Conservation (phyloP, 306 rosid species). For the Ochetophila trinervis region DNA sequence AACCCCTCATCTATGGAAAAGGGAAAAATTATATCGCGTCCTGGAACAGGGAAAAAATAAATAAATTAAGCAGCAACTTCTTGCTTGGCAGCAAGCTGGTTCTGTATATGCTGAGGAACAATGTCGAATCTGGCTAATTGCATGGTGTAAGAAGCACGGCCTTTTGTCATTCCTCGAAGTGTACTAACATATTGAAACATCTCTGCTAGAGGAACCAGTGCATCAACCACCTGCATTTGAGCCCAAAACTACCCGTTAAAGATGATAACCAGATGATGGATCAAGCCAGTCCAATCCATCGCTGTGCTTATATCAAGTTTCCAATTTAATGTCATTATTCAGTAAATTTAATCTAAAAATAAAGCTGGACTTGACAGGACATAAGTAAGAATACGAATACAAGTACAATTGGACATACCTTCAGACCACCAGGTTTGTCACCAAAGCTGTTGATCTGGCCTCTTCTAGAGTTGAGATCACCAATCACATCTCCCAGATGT, state of each 20-base stretch:
- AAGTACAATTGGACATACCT: slow-evolving; percentile 53
- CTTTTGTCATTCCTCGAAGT: slow-evolving; percentile 93
- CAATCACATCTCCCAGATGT: slow-evolving; percentile 94
- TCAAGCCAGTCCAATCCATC: no score
- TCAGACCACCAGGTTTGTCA: slow-evolving; percentile 97
- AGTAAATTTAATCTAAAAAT: no score
- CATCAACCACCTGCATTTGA: slow-evolving; percentile 76
- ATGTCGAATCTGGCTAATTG: slow-evolving; percentile 87
- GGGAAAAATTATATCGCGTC: slow-evolving; percentile 12
- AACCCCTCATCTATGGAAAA: not conserved
- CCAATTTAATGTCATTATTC: no score
- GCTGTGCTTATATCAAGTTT: no score
- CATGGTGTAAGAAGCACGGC: slow-evolving; percentile 95
- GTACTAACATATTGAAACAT: slow-evolving; percentile 98
- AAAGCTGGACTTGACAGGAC: no score
- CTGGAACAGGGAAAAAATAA: slow-evolving; percentile 15
- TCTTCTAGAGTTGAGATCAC: slow-evolving; percentile 98
- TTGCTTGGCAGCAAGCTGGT: slow-evolving; percentile 76
- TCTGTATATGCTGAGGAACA: slow-evolving; percentile 94
- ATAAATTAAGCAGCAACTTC: slow-evolving; percentile 72
- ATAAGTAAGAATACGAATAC: no score
- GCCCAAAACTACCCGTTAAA: not conserved
- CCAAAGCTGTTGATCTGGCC: slow-evolving; percentile 92
- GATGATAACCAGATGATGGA: no score
- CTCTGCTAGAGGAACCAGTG: slow-evolving; percentile 89